Evolutionary conservation across 176 grass and related monocot species (phyloP), one percentile per base, ranked within the genome.

Genomic region (Melocanna baccifera): DNA sequence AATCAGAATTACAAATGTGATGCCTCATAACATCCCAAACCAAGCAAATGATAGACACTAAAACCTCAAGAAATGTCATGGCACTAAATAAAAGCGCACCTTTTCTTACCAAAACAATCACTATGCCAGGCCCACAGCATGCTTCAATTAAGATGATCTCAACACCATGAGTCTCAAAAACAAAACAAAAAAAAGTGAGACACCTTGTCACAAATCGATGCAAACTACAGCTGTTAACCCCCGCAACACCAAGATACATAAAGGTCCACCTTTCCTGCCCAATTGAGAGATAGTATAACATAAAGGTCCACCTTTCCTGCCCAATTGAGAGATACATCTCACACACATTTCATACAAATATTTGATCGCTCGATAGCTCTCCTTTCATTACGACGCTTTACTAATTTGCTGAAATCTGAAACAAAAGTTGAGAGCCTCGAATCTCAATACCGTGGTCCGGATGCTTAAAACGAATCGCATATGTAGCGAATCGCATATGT

Each of bases 21-120:
- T 18, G 67, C 11, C 46, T 64, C 73, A 25, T 59, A 69, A 16
- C 69, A 81, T 13, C 28, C 29, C 25, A 76, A 72, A 62, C 12
- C 22, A 85, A 50, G 70, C 63, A 76, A 67, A 72, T 71, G 26
- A 71, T 1, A 72, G 9, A n/a, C 30, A 69, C 55, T 63, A 30
- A 47, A 85, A 52, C 42, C 28, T 72, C 9, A 14, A n/a, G 75
- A 29, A 80, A 73, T 19, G 45, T 13, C 14, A 32, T 41, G 58
- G 7, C 5, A 46, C 18, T 36, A 13, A 45, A 12, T 22, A 65
- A 30, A 40, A 64, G n/a, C 57, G 26, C 58, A 69, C 2, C 3
- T 41, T 42, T 32, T 32, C 23, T 30, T 15, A 32, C n/a, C 48
- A 40, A 77, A 69, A 52, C 4, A 63, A 11, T 19, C 9, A 67